Base-by-base conservation (phyloP, 202 grass and related monocot genomes). In the Panicum virgatum region DNA sequence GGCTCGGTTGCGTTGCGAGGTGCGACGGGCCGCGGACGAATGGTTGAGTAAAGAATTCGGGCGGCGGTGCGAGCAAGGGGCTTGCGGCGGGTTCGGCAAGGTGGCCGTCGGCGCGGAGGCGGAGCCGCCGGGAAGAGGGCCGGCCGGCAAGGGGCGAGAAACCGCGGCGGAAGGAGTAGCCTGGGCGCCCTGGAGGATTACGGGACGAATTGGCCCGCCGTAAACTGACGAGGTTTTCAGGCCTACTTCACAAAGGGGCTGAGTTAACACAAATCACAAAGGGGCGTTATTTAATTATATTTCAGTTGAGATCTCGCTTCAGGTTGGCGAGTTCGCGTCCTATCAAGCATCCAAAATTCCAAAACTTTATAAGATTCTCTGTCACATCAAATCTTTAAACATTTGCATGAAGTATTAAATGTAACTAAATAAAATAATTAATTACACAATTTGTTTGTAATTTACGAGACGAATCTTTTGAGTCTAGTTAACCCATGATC, bases 41-140 rank as follows among this genome's bases (percentile, higher is more conserved):
- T 32, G 44, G 13, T 77, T 26, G 50, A 51, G 77, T 86, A 75
- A 79, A 82, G 15, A 83, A 83, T n/a, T 37, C 14, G 22, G 29
- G 30, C 11, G 27, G 76, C 59, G 88, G 71, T 27, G 68, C 9
- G 22, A 44, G 64, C 84, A 58, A 85, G 76, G 80, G 59, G 67
- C 30, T 18, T 18, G 61, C 27, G 69, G 20, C 45, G 56, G 44
- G 58, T 12, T 59, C 50, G 14, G 42, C 71, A 7, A 64, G 43
- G n/a, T n/a, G n/a, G 16, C 14, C 9, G 66, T 2, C 46, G 15
- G 52, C 3, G 9, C 37, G 13, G 72, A 25, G 65, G 40, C 9
- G 42, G 16, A 12, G 69, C 5, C 23, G 27, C 12, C 43, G 9
- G 68, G 67, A n/a, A 29, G 57, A 12, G 22, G 54, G 9, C 6